phyloP scores from a whole-genome alignment of 1,284 basidiomycete genomes.

The Taiwanofungus camphoratus region DNA sequence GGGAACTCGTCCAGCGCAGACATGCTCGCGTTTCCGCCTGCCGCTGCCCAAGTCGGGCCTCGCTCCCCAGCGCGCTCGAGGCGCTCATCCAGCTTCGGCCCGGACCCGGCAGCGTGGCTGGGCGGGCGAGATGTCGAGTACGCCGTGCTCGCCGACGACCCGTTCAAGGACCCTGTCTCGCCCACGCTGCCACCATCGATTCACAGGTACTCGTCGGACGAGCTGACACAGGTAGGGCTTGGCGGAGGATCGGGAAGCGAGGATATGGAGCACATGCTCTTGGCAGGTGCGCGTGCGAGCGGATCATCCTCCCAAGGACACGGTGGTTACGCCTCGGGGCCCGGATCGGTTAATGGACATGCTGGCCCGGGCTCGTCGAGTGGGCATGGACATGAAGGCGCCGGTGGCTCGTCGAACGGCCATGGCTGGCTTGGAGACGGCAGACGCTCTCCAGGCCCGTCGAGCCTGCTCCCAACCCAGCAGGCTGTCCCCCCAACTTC shows the following conservation, averaged over 20 bases:
- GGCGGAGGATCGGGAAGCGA: background rate
- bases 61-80: conserved; percentile 11
- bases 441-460: conserved; percentile 15
- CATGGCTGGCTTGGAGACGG: conserved; percentile 10
- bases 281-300: background rate
- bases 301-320: conserved; percentile 6
- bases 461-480: conserved; percentile 23
- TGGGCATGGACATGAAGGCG: conserved; percentile 9
- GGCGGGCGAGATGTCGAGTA: conserved; percentile 17
- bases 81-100: conserved; percentile 5
- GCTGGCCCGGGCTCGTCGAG: conserved; percentile 7
- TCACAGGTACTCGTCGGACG: conserved; percentile 11
- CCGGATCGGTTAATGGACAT: conserved; percentile 3
- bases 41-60: conserved; percentile 5
- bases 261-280: conserved; percentile 4
- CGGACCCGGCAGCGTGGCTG: conserved; percentile 23
- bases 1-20: conserved; percentile 13
- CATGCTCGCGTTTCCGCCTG: conserved; percentile 1
- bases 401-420: conserved; percentile 14
- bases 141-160: background rate
- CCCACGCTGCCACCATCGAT: conserved; percentile 1
- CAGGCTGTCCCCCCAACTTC: conserved; percentile 16
- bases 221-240: background rate
- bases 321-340: background rate
- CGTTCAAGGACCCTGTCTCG: conserved; percentile 7